These are phyloP conservation scores for Floccularia luteovirens DNA, from an alignment of 768 basidiomycete species.

Conservation along the genomic window DNA sequence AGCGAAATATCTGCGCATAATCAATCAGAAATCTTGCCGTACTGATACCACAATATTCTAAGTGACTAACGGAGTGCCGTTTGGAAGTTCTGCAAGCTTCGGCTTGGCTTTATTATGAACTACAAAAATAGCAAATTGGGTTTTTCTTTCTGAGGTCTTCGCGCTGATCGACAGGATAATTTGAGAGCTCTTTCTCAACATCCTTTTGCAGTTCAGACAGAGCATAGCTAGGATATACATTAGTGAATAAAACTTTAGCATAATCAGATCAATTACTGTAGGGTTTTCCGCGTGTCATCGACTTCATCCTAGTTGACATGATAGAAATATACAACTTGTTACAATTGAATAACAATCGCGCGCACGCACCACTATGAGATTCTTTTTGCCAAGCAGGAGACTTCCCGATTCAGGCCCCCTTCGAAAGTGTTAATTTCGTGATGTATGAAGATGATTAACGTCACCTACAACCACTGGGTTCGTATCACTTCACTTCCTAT, in stretches of 20 bases:
- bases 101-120: slow-evolving; percentile 91
- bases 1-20: slow-evolving; percentile 58
- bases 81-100: slow-evolving; percentile 72
- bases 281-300: slow-evolving; percentile 83
- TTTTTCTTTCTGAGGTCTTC: slow-evolving; percentile 54
- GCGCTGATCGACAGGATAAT: slow-evolving; percentile 65
- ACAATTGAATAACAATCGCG: slow-evolving; percentile 1
- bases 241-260: background rate
- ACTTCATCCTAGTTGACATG: slow-evolving; percentile 61
- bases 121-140: slow-evolving; percentile 89
- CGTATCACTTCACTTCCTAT: slow-evolving; percentile 82
- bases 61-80: slow-evolving; percentile 48
- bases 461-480: slow-evolving; percentile 90
- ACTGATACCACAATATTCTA: slow-evolving; percentile 3
- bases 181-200: slow-evolving; percentile 62
- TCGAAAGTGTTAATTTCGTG: slow-evolving; percentile 3
- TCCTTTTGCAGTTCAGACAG: slow-evolving; percentile 86
- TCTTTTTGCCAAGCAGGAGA: slow-evolving; percentile 69
- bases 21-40: too few relatives aligned
- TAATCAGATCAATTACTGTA: slow-evolving; percentile 44
- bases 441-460: slow-evolving; percentile 3
- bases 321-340: background rate
- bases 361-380: slow-evolving; percentile 70
- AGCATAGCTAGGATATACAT: slow-evolving; percentile 62
- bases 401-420: slow-evolving; percentile 64